Conservation (phyloP, 139 green algal species). For the Limnomonas spitsbergensis region DNA sequence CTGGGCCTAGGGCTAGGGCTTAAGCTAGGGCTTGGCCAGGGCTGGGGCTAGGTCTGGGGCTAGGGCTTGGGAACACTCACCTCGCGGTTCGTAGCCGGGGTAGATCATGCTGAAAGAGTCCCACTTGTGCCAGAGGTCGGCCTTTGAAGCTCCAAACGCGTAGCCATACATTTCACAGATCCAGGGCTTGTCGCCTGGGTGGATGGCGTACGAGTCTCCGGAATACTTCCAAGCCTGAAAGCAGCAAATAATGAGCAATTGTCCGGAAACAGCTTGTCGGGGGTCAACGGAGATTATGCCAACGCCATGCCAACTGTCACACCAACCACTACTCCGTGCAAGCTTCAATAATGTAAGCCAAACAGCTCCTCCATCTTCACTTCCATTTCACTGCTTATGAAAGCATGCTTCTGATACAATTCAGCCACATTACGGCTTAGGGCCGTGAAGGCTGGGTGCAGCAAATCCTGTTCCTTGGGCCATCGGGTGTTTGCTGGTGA, state of each 20-base stretch:
- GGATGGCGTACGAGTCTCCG: conserved; percentile 59
- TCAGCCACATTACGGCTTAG: too few species aligned
- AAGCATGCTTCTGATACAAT: too few species aligned
- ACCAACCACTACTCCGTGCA: not conserved
- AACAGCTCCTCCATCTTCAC: not conserved
- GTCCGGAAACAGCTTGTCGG: not conserved
- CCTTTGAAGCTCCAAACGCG: conserved; percentile 63
- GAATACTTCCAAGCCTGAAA: conserved; percentile 48
- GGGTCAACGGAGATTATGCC: not conserved
- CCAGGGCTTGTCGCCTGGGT: conserved; percentile 73
- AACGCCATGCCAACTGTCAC: not conserved
- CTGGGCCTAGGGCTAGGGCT: too few species aligned
- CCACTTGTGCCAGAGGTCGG: conserved; percentile 76
- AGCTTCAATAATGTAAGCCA: not conserved
- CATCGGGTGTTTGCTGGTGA: not conserved
- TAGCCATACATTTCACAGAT: conserved; percentile 90
- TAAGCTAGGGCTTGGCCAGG: too few species aligned
- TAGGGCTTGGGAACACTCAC: too few species aligned
- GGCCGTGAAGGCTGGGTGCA: too few species aligned
- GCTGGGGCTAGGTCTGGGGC: too few species aligned
- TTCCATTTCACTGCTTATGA: too few species aligned
- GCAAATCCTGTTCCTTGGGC: not conserved
- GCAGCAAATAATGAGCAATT: conserved; percentile 44
- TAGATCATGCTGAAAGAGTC: conserved; percentile 76
- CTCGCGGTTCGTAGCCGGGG: conserved; percentile 60